Percentiles rank a stretch among this genome's conserved stretches.
phyloP scores from a whole-genome alignment of 352 stramenopile genomes.

The Globisporangium echinulatum region DNA sequence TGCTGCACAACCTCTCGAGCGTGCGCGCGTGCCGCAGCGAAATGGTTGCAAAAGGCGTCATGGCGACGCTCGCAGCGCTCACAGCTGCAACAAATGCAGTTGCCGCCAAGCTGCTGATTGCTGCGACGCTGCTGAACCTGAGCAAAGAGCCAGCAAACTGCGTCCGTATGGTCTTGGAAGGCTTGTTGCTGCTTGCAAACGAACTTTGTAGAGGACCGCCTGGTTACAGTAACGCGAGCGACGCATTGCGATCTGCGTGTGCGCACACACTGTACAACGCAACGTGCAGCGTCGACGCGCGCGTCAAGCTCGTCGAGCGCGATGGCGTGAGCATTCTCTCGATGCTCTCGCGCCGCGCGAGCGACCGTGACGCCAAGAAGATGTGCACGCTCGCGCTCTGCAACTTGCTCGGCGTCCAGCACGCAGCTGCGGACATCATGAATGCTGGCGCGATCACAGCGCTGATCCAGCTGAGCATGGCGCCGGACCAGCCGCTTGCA shows the following conservation, averaged over 20 bases:
- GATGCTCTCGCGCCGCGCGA: slow-evolving; percentile 28
- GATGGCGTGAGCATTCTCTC: slow-evolving; percentile 55
- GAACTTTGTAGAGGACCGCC: slow-evolving; percentile 29
- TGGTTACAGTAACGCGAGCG: slow-evolving; percentile 8
- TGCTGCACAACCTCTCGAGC: slow-evolving; percentile 67
- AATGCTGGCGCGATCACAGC: slow-evolving; percentile 55
- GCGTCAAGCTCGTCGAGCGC: slow-evolving; percentile 60
- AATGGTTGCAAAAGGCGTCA: slow-evolving; percentile 65
- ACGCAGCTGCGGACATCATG: slow-evolving; percentile 64
- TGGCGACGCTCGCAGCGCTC: slow-evolving; percentile 49
- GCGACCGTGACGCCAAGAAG: slow-evolving; percentile 42
- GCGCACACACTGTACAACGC: slow-evolving; percentile 65
- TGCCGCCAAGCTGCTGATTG: slow-evolving; percentile 49
- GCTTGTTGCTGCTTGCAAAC: slow-evolving; percentile 52
- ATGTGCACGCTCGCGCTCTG: slow-evolving; percentile 77
- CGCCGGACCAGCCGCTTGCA: slow-evolving; percentile 31
- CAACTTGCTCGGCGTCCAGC: slow-evolving; percentile 71
- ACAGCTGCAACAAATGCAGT: slow-evolving; percentile 20
- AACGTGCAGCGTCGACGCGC: slow-evolving; percentile 58
- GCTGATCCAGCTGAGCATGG: slow-evolving; percentile 58
- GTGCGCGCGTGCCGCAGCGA: slow-evolving; percentile 53
- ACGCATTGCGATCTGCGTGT: slow-evolving; percentile 36
- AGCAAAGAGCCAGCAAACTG: slow-evolving; percentile 64
- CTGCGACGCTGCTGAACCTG: slow-evolving; percentile 52
- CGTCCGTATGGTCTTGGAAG: slow-evolving; percentile 74